These are phyloP conservation scores for Tylopilus intermedius DNA, from an alignment of 768 basidiomycete genomes.

Conservation along the genomic window DNA sequence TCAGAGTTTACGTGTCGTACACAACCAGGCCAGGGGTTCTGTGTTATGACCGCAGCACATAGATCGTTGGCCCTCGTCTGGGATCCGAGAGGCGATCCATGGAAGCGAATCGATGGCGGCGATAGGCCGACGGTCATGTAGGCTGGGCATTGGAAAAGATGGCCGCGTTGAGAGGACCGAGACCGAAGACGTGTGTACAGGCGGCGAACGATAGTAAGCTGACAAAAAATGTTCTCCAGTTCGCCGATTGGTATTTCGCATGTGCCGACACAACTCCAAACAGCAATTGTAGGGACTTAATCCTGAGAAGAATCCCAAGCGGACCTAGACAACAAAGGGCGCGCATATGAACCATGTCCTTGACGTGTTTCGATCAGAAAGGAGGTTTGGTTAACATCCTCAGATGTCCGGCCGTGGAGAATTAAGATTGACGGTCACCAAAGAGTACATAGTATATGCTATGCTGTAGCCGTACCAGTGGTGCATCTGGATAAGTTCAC, in stretches of 20 bases:
- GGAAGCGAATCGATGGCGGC: conserved; percentile 22
- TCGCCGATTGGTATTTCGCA: conserved; percentile 11
- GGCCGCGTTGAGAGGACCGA: conserved; percentile 19
- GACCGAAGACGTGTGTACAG: conserved; percentile 1
- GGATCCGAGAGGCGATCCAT: conserved; percentile 16
- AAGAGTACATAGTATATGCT: background rate
- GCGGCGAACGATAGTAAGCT: conserved; percentile 5
- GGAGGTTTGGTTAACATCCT: conserved; percentile 3
- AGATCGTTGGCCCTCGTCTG: conserved; percentile 6
- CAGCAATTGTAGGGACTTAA: conserved; percentile 3
- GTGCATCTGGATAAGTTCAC: conserved; percentile 1
- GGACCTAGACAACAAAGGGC: conserved; percentile 5
- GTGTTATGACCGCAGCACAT: conserved; percentile 8
- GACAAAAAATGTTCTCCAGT: background rate
- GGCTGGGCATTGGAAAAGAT: conserved; percentile 16
- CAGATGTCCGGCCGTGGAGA: conserved; percentile 2
- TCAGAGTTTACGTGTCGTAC: conserved; percentile 28
- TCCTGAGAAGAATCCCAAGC: conserved; percentile 6
- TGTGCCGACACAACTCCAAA: conserved; percentile 10
- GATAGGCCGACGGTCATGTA: conserved; percentile 21
- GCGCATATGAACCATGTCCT: background rate
- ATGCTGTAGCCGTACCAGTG: conserved; percentile 2
- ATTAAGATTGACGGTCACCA: conserved; percentile 1
- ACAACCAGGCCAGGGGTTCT: conserved; percentile 6
- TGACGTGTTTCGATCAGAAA: conserved; percentile 12